Percentiles rank a stretch among this genome's conserved stretches.
Conservation (phyloP, 208 protist genomes). For the Kentomonas sorsogonicus region DNA sequence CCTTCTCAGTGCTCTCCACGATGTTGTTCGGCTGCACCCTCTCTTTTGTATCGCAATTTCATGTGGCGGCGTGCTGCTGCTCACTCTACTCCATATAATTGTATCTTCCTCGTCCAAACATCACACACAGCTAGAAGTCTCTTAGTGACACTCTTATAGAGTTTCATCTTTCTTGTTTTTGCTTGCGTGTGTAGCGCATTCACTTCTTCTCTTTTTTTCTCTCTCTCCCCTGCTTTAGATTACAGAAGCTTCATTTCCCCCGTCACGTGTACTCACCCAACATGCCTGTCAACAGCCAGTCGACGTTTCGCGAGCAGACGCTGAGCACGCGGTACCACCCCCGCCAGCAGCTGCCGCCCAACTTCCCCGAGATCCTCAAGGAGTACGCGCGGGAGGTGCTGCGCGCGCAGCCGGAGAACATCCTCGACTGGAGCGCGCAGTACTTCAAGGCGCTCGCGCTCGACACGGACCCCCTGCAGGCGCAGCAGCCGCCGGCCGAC, state of each 20-base stretch:
- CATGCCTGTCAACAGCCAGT: background rate
- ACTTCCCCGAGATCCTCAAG: conserved; percentile 86
- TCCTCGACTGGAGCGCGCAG: conserved; percentile 86
- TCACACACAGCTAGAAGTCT: too few species aligned
- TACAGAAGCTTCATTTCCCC: background rate
- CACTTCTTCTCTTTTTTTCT: conserved; percentile 11
- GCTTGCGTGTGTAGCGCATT: conserved; percentile 9
- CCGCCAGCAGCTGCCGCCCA: conserved; percentile 74
- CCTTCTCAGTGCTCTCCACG: too few species aligned
- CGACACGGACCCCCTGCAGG: conserved; percentile 53
- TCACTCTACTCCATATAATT: too few species aligned
- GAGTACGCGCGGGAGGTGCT: conserved; percentile 92
- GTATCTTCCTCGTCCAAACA: too few species aligned
- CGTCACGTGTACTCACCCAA: background rate
- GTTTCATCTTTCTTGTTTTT: conserved; percentile 11
- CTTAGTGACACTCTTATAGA: too few species aligned
- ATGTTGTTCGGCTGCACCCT: too few species aligned
- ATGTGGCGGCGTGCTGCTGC: too few species aligned
- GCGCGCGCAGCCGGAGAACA: conserved; percentile 86
- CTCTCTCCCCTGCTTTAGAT: background rate
- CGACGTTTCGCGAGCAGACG: conserved; percentile 81
- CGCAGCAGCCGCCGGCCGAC: conserved; percentile 29
- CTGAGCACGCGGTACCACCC: conserved; percentile 86
- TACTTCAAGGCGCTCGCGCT: conserved; percentile 89
- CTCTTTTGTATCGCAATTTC: too few species aligned